A percentile compares a stretch with the other conserved stretches of the same genome.
These are phyloP conservation scores for Hortiboletus campestris DNA, from an alignment of 768 basidiomycete genomes.

Conservation along the genomic window DNA sequence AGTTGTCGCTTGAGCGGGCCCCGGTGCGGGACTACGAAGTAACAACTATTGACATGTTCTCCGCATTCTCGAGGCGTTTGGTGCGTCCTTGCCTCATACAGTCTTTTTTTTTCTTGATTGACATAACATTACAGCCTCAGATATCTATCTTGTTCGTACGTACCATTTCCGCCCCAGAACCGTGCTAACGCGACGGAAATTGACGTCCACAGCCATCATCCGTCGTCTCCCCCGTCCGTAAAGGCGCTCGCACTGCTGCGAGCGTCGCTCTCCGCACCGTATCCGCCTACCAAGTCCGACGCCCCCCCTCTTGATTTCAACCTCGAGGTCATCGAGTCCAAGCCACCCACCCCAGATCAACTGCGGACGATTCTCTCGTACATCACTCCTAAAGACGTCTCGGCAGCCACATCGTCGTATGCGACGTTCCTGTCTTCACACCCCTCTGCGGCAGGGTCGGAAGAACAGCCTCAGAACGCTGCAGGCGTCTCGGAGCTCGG, in stretches of 20 bases:
- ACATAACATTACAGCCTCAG: constrained; percentile 42
- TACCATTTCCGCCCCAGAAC: background rate
- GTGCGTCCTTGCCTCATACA: constrained; percentile 22
- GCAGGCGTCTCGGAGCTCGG: constrained; percentile 51
- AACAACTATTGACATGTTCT: constrained; percentile 29
- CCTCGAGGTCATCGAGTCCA: constrained; percentile 66
- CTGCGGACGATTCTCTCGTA: constrained; percentile 65
- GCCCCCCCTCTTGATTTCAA: constrained; percentile 62
- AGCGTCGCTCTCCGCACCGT: constrained; percentile 56
- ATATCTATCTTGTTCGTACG: constrained; percentile 62
- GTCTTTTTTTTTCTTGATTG: background rate
- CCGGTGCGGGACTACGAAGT: too few species aligned
- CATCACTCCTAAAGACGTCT: constrained; percentile 35
- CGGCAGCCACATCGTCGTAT: constrained; percentile 27
- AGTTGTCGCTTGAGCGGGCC: background rate
- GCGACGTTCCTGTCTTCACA: constrained; percentile 60
- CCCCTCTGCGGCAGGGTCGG: constrained; percentile 42
- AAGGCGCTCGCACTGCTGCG: constrained; percentile 61
- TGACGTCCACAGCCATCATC: constrained; percentile 50
- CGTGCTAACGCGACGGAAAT: constrained; percentile 2
- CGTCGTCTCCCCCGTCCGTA: constrained; percentile 61
- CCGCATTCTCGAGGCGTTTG: constrained; percentile 36
- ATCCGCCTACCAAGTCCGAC: constrained; percentile 49
- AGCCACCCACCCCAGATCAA: constrained; percentile 66
- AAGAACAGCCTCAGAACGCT: constrained; percentile 40